Percentiles rank a stretch among this genome's conserved stretches.
phyloP scores from a whole-genome alignment of 2,329 filamentous ascomycete genomes.

The Dryadomyces quercivorus region DNA sequence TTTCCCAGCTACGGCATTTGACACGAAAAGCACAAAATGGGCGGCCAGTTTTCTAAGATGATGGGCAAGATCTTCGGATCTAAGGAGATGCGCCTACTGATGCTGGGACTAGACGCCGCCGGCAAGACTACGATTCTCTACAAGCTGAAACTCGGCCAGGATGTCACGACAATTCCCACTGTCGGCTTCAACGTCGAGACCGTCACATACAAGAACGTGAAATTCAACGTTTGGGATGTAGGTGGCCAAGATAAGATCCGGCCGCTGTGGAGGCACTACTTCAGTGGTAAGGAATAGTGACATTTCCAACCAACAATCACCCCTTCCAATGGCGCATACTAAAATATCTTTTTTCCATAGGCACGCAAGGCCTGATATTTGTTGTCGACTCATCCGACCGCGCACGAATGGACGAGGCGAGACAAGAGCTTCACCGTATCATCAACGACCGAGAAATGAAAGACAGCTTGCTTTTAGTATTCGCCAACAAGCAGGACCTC shows the following conservation, averaged over 20 bases:
- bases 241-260: constrained; percentile 98
- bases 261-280: constrained; percentile 96
- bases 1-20: background rate
- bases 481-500: constrained; percentile 98
- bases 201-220: constrained; percentile 97
- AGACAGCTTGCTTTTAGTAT: constrained; percentile 85
- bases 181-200: constrained; percentile 99
- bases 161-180: constrained; percentile 95
- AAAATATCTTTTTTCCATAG: constrained; percentile 27
- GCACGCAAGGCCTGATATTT: constrained; percentile 96
- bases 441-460: constrained; percentile 98
- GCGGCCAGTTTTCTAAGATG: constrained; percentile 86
- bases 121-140: constrained; percentile 99
- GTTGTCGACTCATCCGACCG: constrained; percentile 94
- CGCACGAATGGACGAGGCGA: constrained; percentile 82
- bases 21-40: constrained; percentile 49
- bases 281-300: constrained; percentile 47
- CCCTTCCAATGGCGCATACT: background rate
- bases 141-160: constrained; percentile 97
- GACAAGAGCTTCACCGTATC: constrained; percentile 89
- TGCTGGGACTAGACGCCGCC: constrained; percentile 94
- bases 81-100: constrained; percentile 97
- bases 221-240: constrained; percentile 99
- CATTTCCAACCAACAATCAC: background rate
- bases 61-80: constrained; percentile 99